Conservation (phyloP, 192 early-diverging fungal genomes). For the Backusella morwellensis region DNA sequence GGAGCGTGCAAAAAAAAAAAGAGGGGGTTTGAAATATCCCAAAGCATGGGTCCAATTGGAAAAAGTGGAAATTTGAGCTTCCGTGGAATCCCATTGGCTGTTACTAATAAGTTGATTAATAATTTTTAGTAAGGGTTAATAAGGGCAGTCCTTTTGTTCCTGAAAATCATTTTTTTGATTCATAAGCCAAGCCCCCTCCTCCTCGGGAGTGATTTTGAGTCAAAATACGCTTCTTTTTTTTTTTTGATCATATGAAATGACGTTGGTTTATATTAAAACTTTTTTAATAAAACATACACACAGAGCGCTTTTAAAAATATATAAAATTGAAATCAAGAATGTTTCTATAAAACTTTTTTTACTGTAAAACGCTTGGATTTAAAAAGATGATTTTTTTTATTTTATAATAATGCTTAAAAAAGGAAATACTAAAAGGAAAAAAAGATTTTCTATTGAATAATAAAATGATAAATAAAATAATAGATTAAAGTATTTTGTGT, state of each 20-base stretch:
- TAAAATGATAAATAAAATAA: background rate
- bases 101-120: background rate
- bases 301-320: too few relatives aligned
- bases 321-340: background rate
- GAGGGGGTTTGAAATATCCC: background rate
- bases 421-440: background rate
- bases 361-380: too few relatives aligned
- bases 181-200: background rate
- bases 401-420: background rate
- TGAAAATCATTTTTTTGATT: background rate
- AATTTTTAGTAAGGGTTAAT: background rate
- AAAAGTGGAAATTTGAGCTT: background rate
- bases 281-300: background rate
- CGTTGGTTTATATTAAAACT: background rate
- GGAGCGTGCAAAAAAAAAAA: background rate
- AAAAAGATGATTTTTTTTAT: background rate
- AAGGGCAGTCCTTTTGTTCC: background rate
- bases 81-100: background rate
- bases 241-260: background rate
- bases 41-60: background rate
- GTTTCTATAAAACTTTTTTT: background rate
- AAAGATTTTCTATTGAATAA: background rate
- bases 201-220: background rate
- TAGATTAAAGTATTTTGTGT: background rate
- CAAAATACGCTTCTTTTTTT: background rate